A percentile compares a stretch with the other conserved stretches of the same genome.
Evolutionary conservation across 768 basidiomycete genomes (phyloP).

Genomic region (Xerocomellus amylosporus): DNA sequence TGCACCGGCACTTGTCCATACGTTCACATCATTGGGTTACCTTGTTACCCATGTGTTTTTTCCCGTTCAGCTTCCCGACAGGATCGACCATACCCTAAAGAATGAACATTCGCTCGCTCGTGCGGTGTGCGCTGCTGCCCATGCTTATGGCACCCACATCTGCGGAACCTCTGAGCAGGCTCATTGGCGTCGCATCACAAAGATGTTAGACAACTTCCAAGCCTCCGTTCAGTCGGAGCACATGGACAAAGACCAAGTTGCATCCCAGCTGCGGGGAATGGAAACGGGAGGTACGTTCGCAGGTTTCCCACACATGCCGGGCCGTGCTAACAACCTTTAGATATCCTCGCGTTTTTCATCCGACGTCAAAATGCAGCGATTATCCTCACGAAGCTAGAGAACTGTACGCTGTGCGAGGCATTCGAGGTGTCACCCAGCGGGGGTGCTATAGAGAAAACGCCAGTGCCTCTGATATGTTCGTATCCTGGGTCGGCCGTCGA

Average conservation of each 20-base stretch:
- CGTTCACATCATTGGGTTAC: not conserved
- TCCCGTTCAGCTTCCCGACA: not conserved
- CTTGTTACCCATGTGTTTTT: conserved; percentile 7
- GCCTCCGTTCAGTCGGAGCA: not conserved
- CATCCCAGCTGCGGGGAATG: conserved; percentile 1
- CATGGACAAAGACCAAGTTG: not conserved
- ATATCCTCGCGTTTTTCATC: conserved; percentile 36
- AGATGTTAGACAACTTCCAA: conserved; percentile 4
- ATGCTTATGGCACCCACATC: not conserved
- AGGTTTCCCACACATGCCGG: not conserved
- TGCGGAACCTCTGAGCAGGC: not conserved
- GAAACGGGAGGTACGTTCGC: not conserved
- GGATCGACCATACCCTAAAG: not conserved
- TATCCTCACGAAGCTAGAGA: conserved; percentile 28
- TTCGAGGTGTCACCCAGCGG: conserved; percentile 40
- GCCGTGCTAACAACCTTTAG: conserved; percentile 18
- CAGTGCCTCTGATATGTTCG: conserved; percentile 8
- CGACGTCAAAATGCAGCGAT: conserved; percentile 13
- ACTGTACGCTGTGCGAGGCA: conserved; percentile 34
- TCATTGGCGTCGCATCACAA: conserved; percentile 3
- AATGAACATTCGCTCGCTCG: not conserved
- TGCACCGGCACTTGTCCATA: too few relatives aligned
- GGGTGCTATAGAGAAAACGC: not conserved
- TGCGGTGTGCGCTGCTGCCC: conserved; percentile 1
- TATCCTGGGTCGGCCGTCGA: conserved; percentile 41